These are phyloP conservation scores for Apiotrichum laibachii DNA, from an alignment of 1,284 basidiomycete species.

Conservation along the genomic window DNA sequence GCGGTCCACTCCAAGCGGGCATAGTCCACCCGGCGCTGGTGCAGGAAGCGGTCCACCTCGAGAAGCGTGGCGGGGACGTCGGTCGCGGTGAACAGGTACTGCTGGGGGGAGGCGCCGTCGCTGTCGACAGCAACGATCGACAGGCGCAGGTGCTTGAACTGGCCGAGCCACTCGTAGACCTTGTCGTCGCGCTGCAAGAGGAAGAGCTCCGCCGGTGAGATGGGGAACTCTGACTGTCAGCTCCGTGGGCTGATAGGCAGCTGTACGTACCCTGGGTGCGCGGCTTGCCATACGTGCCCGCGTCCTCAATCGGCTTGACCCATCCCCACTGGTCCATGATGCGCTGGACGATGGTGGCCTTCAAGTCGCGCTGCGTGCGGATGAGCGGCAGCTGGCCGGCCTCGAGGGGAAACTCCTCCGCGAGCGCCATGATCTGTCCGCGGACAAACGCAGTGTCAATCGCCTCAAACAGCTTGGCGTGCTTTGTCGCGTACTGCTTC, in stretches of 20 bases:
- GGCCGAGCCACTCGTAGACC: constrained; percentile 3
- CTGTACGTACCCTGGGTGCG: background rate
- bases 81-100: background rate
- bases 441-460: constrained; percentile 24
- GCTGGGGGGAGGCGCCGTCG: background rate
- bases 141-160: constrained; percentile 1
- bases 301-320: constrained; percentile 1
- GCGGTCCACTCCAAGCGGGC: constrained; percentile 3
- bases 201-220: constrained; percentile 22
- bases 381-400: background rate
- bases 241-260: background rate
- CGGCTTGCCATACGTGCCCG: background rate
- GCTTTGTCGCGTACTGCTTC: background rate
- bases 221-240: constrained; percentile 9
- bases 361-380: background rate
- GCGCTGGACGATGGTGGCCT: constrained; percentile 6
- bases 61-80: background rate
- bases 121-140: background rate
- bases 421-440: constrained; percentile 19
- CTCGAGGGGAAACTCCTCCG: constrained; percentile 2
- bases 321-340: constrained; percentile 25
- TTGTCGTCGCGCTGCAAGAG: constrained; percentile 17
- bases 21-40: background rate
- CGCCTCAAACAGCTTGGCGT: background rate
- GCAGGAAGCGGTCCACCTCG: constrained; percentile 4